Base-by-base conservation (phyloP, 2,329 filamentous ascomycete genomes). In the Pseudogymnoascus sp. region DNA sequence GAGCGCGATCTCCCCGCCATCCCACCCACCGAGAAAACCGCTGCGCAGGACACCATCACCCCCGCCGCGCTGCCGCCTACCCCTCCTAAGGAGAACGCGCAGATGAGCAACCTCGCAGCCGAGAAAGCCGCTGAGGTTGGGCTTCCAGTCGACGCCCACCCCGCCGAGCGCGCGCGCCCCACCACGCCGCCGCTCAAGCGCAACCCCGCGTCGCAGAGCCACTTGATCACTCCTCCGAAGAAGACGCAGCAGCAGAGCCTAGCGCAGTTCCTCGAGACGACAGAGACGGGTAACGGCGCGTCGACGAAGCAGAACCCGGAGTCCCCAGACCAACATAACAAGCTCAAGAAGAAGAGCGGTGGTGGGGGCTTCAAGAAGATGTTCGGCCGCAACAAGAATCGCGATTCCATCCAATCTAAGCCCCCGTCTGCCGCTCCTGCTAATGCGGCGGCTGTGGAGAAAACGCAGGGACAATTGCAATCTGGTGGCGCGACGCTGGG, bases 361-460 rank as follows among this genome's bases (percentile, higher is more conserved):
- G 63, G 60, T 42, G 77, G 78, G 34, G 83, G 85, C 14, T 80
- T 90, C 68, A 83, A 82, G 66, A 88, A 87, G 74, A 77, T 90
- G 45, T 89, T 90, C 70, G 80, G 81, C 57, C 82, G 85, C 68
- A 80, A 78, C 68, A 88, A 85, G 75, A 86, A 86, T 70, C 78
- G 82, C 65, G 71, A 60, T n/a, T 60, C 54, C 4, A 2, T 60
- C 76, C 64, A 69, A 62, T 86, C 81, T 37, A 88, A 83, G 74
- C 70, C 54, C 1, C 29, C 26, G 4, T 59, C 51, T 2, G n/a
- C 21, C 3, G 45, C 81, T 21, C 81, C 80, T 6, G 82, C 85
- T 1, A 81, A 81, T 65, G 80, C 83, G 39, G 75, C 75, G 65
- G 81, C 82, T 69, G 74, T 80, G 69, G 81, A 82, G 78, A 79